Evolutionary conservation across 495 filamentous ascomycete genomes (phyloP), one percentile per base, ranked within the genome.

Genomic region (Aspergillus leporis): DNA sequence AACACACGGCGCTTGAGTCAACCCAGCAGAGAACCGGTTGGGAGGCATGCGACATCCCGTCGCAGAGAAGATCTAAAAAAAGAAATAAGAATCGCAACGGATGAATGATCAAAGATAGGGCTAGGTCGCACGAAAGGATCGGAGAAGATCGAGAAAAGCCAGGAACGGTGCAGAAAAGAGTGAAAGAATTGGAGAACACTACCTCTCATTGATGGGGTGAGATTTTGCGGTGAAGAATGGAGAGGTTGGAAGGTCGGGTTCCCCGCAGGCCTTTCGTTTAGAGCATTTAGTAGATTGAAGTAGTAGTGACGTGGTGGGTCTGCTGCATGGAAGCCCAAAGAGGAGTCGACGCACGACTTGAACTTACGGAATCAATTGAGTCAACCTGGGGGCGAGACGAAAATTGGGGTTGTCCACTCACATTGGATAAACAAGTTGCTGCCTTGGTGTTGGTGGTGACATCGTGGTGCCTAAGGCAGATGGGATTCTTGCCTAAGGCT

Each of bases 1-100:
- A 49, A 16, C 38, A 47, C 34, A 61, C 52, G 65, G 65, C 68
- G 66, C 65, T 64, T 66, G 64, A 62, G 62, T 61, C 54, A 58
- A 58, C 59, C 64, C 60, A 67, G 61, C 53, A 47, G 56, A 53
- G 54, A 56, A 49, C 50, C 53, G 57, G 36, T 57, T 61, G 61
- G 56, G 49, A 56, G 61, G 50, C 55, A 65, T 68, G 66, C 66
- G 60, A 62, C 68, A 68, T 70, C 54, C 67, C 64, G 64, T 65
- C 60, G 57, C 60, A 46, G 28, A 50, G 30, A 40, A 19, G 25
- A 41, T 16, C n/a, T 43, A 45, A 43, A 41, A 62, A 57, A 19
- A 38, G 21, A 40, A 47, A 36, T 13, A 36, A 56, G 18, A 48
- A 56, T 56, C 14, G 16, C n/a, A 43, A 45, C 12, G 31, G 56